phyloP scores from a whole-genome alignment of 2,329 filamentous ascomycete species.

The Alternaria sp. region DNA sequence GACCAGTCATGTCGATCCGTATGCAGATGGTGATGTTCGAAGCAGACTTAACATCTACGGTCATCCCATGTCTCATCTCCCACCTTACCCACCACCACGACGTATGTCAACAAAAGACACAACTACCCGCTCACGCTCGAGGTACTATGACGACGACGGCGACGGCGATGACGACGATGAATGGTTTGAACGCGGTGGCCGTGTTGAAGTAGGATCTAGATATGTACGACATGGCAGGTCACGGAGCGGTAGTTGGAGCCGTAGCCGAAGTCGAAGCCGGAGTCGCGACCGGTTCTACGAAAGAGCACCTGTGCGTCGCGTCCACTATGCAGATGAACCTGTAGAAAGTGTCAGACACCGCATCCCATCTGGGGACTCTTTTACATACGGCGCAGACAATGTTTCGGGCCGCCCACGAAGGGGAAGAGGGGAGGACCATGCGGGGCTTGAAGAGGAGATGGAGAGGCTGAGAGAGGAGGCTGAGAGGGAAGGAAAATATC shows the following conservation, averaged over 20 bases:
- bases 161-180: background rate
- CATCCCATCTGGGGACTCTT: background rate
- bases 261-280: background rate
- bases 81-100: too few relatives aligned
- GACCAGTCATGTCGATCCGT: too few relatives aligned
- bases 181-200: background rate
- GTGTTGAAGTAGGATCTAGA: accelerated
- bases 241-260: background rate
- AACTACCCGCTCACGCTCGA: background rate
- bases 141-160: background rate
- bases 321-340: background rate
- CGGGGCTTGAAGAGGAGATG: accelerated
- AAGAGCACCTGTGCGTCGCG: background rate
- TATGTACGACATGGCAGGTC: background rate
- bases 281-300: background rate
- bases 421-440: background rate
- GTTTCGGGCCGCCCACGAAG: background rate
- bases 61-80: too few relatives aligned
- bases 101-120: too few relatives aligned
- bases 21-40: too few relatives aligned
- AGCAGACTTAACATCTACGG: too few relatives aligned
- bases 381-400: accelerated
- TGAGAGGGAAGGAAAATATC: background rate
- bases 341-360: background rate
- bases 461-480: background rate